Evolutionary conservation across 2,329 filamentous ascomycete genomes (phyloP).

Genomic region (Conoideocrella luteorostrata): DNA sequence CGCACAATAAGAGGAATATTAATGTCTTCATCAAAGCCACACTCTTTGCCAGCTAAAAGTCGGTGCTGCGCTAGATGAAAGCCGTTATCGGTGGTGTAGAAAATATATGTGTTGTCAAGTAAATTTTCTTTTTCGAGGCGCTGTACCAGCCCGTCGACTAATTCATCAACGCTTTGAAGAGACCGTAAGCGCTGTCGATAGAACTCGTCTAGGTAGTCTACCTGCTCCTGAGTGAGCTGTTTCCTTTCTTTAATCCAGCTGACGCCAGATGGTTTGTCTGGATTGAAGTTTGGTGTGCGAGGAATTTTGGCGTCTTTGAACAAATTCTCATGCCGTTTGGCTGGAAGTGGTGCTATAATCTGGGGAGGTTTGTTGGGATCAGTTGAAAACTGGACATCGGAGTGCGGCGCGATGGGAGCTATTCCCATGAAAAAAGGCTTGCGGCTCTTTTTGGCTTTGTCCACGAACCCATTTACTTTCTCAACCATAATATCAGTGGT

Average conservation of each 20-base stretch:
- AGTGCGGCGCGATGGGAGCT: constrained; percentile 62
- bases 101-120: too few relatives aligned
- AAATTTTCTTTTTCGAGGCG: too few relatives aligned
- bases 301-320: constrained; percentile 56
- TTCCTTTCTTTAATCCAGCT: constrained; percentile 8
- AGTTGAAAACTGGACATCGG: too few relatives aligned
- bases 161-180: too few relatives aligned
- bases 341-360: constrained; percentile 43
- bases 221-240: constrained; percentile 30
- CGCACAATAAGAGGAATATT: too few relatives aligned
- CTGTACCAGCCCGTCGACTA: too few relatives aligned
- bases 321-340: constrained; percentile 53
- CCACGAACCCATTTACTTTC: constrained; percentile 50
- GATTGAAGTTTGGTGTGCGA: constrained; percentile 60
- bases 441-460: constrained; percentile 46
- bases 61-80: too few relatives aligned
- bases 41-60: too few relatives aligned
- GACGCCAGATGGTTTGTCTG: constrained; percentile 48
- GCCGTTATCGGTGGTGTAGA: too few relatives aligned
- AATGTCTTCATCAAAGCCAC: too few relatives aligned
- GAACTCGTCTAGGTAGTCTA: constrained; percentile 43
- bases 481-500: too few relatives aligned
- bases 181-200: constrained; percentile 45
- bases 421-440: constrained; percentile 63
- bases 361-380: constrained; percentile 9